A percentile compares a stretch with the other conserved stretches of the same genome.
These are phyloP conservation scores for Bisporella sp. DNA, from an alignment of 2,329 filamentous ascomycete genomes.

Conservation along the genomic window DNA sequence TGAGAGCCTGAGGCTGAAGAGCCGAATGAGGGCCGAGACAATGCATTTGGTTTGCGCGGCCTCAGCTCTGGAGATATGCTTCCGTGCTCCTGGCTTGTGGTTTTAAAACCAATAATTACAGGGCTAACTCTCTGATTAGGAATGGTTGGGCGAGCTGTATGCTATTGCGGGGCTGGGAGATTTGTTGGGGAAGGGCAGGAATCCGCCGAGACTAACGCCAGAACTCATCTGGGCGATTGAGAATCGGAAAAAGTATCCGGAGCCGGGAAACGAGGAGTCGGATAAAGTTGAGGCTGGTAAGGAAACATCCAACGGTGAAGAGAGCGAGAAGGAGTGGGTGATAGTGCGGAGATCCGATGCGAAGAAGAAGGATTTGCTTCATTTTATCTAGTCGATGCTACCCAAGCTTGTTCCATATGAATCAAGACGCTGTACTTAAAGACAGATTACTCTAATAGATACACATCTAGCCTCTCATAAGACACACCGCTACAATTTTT, in stretches of 20 bases:
- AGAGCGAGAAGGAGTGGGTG: slow-evolving; percentile 6
- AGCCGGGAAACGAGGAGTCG: slow-evolving; percentile 21
- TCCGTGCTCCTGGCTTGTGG: too few species aligned
- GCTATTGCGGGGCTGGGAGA: slow-evolving; percentile 41
- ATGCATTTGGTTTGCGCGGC: too few species aligned
- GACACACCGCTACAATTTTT: too few species aligned
- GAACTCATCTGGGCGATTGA: slow-evolving; percentile 42
- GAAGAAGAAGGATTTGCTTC: slow-evolving; percentile 10
- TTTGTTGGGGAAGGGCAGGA: slow-evolving; percentile 38
- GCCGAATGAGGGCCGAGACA: too few species aligned
- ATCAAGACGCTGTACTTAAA: neutral
- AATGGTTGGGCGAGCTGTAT: slow-evolving; percentile 40
- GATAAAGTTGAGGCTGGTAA: too few species aligned
- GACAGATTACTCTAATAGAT: neutral
- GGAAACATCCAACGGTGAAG: neutral
- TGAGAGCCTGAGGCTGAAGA: too few species aligned
- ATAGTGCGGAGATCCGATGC: slow-evolving; percentile 7
- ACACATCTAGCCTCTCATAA: neutral
- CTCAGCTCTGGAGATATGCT: too few species aligned
- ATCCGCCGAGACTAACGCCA: slow-evolving; percentile 37
- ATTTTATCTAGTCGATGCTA: slow-evolving; percentile 9
- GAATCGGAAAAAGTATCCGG: slow-evolving; percentile 40
- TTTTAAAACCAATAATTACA: too few species aligned
- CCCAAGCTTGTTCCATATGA: too few species aligned
- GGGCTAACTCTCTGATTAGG: slow-evolving; percentile 10